Evolutionary conservation across 2,329 filamentous ascomycete genomes (phyloP).

Genomic region (Albophoma yamanashiensis): DNA sequence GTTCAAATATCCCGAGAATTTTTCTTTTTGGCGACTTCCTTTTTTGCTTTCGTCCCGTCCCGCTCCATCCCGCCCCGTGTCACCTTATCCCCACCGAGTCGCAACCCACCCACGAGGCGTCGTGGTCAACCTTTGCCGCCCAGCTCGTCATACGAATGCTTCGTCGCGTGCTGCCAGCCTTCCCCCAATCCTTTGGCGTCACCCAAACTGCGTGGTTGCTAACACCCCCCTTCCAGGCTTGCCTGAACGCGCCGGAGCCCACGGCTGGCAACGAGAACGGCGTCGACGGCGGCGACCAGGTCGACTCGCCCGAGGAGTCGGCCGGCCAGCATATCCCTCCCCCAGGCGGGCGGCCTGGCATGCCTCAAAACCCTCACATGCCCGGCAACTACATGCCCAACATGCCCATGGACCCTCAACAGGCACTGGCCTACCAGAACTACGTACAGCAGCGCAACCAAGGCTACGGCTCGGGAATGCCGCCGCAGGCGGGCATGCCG

Average conservation of each 20-base stretch:
- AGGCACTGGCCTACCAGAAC: constrained; percentile 73
- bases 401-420: constrained; percentile 61
- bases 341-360: constrained; percentile 46
- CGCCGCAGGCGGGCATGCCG: constrained; percentile 65
- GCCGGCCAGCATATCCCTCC: constrained; percentile 65
- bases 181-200: not conserved
- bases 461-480: constrained; percentile 67
- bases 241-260: constrained; percentile 91
- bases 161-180: not conserved
- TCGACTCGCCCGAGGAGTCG: constrained; percentile 88
- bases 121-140: not conserved
- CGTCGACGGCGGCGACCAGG: constrained; percentile 63
- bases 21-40: not conserved
- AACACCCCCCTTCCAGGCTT: constrained; percentile 54
- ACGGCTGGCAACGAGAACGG: constrained; percentile 71
- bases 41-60: not conserved
- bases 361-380: constrained; percentile 55
- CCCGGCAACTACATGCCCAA: constrained; percentile 50
- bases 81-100: not conserved
- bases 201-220: constrained; percentile 12
- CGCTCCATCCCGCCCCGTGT: not conserved
- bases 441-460: constrained; percentile 66
- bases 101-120: not conserved
- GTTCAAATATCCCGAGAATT: not conserved
- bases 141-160: not conserved